Conservation (phyloP, 805 yeast genomes). For the Monosporozyma aerobia region DNA sequence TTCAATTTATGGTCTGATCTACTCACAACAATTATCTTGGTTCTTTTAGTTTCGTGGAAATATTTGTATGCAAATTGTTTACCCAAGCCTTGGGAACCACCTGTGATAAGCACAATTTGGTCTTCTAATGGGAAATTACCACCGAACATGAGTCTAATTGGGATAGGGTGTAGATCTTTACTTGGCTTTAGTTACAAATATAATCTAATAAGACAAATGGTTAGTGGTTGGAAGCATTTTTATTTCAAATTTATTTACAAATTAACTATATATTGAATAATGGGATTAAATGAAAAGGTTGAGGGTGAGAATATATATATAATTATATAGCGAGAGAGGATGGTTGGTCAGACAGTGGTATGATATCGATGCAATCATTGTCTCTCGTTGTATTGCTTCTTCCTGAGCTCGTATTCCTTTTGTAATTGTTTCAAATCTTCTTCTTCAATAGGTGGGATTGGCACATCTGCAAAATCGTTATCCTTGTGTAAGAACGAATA, state of each 20-base stretch:
- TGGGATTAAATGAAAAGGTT: background rate
- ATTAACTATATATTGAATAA: background rate
- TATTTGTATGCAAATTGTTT: slow-evolving; percentile 59
- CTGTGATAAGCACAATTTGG: slow-evolving; percentile 66
- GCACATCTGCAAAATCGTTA: slow-evolving; percentile 76
- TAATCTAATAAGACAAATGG: background rate
- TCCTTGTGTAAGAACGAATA: slow-evolving; percentile 60
- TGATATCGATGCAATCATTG: background rate
- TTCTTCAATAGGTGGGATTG: slow-evolving; percentile 85
- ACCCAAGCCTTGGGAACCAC: slow-evolving; percentile 94
- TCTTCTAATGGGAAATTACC: slow-evolving; percentile 23
- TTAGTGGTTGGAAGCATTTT: background rate
- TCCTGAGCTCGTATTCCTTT: slow-evolving; percentile 52
- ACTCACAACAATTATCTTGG: slow-evolving; percentile 67
- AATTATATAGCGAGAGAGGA: background rate
- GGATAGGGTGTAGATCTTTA: background rate
- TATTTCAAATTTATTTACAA: background rate
- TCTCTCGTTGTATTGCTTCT: slow-evolving; percentile 2
- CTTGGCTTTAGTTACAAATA: background rate
- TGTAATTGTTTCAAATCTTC: slow-evolving; percentile 64
- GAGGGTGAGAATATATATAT: background rate
- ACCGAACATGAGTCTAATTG: background rate
- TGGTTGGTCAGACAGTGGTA: no score
- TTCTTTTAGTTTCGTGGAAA: slow-evolving; percentile 36
- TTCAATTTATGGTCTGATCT: slow-evolving; percentile 56